Conservation (phyloP, 2,329 filamentous ascomycete genomes). For the Pestalotiopsis fici region DNA sequence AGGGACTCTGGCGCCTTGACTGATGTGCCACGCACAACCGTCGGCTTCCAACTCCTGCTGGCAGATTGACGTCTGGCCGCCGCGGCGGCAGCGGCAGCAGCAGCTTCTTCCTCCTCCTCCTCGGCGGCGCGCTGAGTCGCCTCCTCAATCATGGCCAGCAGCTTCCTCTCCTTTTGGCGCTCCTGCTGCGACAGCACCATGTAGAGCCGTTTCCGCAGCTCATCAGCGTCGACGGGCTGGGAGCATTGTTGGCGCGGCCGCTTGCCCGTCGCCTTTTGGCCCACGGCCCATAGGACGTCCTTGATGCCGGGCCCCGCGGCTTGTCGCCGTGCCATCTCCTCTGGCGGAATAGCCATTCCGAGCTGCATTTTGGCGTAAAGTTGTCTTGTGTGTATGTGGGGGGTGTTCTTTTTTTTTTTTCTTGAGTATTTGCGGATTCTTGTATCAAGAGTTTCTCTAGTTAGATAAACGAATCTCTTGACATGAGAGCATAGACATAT, state of each 20-base stretch:
- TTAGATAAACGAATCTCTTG: background rate
- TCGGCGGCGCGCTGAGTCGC: slow-evolving; percentile 3
- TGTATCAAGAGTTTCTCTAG: background rate
- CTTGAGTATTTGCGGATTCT: background rate
- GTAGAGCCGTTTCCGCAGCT: slow-evolving; percentile 54
- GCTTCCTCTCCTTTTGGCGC: slow-evolving; percentile 35
- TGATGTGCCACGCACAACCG: background rate
- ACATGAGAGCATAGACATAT: background rate
- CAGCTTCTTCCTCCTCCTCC: background rate
- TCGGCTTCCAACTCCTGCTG: background rate
- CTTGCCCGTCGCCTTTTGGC: slow-evolving; percentile 1
- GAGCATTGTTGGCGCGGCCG: slow-evolving; percentile 14
- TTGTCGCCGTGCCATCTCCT: background rate
- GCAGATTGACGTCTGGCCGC: background rate
- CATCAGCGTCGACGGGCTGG: slow-evolving; percentile 53
- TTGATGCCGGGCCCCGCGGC: background rate
- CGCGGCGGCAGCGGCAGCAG: background rate
- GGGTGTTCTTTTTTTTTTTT: background rate
- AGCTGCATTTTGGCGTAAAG: slow-evolving; percentile 2
- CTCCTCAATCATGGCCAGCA: slow-evolving; percentile 26
- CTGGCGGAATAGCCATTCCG: background rate
- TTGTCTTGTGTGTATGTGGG: background rate
- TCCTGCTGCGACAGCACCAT: slow-evolving; percentile 53
- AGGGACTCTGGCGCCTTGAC: background rate
- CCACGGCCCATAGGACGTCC: background rate